Percentiles rank a stretch among this genome's conserved stretches.
Evolutionary conservation across 2,329 filamentous ascomycete genomes (phyloP).

Genomic region (Venturia asperata): DNA sequence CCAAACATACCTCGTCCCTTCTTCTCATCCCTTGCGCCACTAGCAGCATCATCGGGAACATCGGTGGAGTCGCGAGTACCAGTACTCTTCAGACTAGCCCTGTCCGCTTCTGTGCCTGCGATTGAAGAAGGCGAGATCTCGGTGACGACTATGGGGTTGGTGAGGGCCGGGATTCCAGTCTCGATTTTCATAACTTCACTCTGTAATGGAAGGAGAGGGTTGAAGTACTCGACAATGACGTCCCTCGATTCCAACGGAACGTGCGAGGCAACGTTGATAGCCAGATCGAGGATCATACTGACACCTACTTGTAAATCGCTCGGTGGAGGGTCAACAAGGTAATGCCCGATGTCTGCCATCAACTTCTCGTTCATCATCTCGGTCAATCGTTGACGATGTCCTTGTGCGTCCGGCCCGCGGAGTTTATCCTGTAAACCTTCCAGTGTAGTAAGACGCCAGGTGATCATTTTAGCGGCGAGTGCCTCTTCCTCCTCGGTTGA

Average conservation of each 20-base stretch:
- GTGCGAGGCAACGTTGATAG: constrained; percentile 77
- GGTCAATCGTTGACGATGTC: constrained; percentile 55
- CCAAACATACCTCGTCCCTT: constrained; percentile 37
- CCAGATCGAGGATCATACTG: constrained; percentile 87
- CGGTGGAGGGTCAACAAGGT: constrained; percentile 69
- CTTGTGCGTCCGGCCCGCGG: constrained; percentile 55
- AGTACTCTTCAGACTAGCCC: constrained; percentile 31
- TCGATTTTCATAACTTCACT: constrained; percentile 81
- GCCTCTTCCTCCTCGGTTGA: constrained; percentile 87
- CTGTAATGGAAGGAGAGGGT: constrained; percentile 65
- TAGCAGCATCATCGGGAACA: constrained; percentile 18
- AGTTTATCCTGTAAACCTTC: constrained; percentile 77
- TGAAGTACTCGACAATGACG: constrained; percentile 77
- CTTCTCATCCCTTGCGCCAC: constrained; percentile 29
- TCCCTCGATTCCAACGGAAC: constrained; percentile 87
- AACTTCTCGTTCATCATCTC: constrained; percentile 58
- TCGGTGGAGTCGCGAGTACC: constrained; percentile 25
- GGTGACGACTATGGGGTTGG: constrained; percentile 34
- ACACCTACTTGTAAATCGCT: constrained; percentile 80
- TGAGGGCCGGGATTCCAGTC: constrained; percentile 43
- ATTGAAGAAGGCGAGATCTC: constrained; percentile 1
- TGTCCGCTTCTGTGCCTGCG: constrained; percentile 32
- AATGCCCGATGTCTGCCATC: constrained; percentile 63
- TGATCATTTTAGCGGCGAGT: constrained; percentile 76
- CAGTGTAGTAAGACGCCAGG: constrained; percentile 87